Base-by-base conservation (phyloP, 2,329 filamentous ascomycete genomes). In the Beauveria pseudobassiana region DNA sequence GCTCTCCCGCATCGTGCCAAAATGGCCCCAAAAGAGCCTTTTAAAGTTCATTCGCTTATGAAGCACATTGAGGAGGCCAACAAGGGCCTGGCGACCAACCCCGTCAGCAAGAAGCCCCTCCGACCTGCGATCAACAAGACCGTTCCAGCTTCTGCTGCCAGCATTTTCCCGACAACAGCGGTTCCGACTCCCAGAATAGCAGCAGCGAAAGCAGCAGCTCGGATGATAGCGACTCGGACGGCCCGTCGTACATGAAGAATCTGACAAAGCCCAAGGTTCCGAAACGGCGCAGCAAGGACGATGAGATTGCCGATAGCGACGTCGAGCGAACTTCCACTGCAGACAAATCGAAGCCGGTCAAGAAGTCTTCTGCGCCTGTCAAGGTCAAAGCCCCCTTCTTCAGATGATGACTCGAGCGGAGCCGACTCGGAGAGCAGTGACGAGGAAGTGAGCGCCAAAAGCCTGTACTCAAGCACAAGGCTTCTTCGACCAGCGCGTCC, bases 271-370 rank as follows among this genome's bases (percentile, higher is more conserved):
- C n/a, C 22, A 64, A 63, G 43, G 48, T 59, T 59, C 49, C 56
- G 45, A 70, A 69, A 61, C 66, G 68, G 59, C 70, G 68, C 62
- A 69, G 65, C 69, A 72, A 73, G 65, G 63, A 71, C 49, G 72
- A 75, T 24, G 76, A 77, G 64, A 76, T 78, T 63, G 74, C 75
- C 67, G 76, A 78, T 62, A 78, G 76, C 66, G 75, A 78, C 66
- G 72, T 66, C 66, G 76, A 77, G 63, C 72, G 72, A 60, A 70
- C 69, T 52, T 64, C 70, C 43, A 64, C 69, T 20, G 64, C 68
- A 38, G 71, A 69, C 40, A 66, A 63, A 38, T 38, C 63, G n/a
- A 59, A 49, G 24, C 22, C 50, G 3, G 48, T 30, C 53, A 67
- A 67, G 22, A 20, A 63, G 55, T 38, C 57, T 20, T 57, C n/a